phyloP scores from a whole-genome alignment of 2,329 filamentous ascomycete species.

The Volutella citrinella region DNA sequence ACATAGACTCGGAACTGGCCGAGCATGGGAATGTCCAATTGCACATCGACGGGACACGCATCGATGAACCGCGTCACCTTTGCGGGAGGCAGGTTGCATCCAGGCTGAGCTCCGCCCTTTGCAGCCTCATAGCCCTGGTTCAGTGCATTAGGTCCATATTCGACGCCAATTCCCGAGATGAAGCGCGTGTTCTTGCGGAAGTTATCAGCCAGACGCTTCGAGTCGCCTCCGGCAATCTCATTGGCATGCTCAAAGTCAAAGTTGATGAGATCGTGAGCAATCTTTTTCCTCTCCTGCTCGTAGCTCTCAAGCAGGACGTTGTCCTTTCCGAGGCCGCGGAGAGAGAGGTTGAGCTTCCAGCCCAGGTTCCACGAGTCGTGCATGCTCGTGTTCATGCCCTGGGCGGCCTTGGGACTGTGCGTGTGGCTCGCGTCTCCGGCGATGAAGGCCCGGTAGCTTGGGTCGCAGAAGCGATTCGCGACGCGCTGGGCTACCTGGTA shows the following conservation, averaged over 20 bases:
- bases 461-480: slow-evolving; percentile 64
- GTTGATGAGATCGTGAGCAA: slow-evolving; percentile 54
- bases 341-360: slow-evolving; percentile 49
- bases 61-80: slow-evolving; percentile 71
- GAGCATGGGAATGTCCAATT: slow-evolving; percentile 72
- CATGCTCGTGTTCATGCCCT: slow-evolving; percentile 62
- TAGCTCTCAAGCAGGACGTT: slow-evolving; percentile 55
- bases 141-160: slow-evolving; percentile 49
- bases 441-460: slow-evolving; percentile 58
- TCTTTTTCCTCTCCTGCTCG: slow-evolving; percentile 58
- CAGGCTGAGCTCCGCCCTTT: slow-evolving; percentile 45
- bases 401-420: slow-evolving; percentile 67
- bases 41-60: slow-evolving; percentile 71
- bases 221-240: slow-evolving; percentile 58
- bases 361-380: slow-evolving; percentile 59
- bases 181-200: slow-evolving; percentile 68
- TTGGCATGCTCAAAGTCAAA: slow-evolving; percentile 56
- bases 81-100: slow-evolving; percentile 58
- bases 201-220: slow-evolving; percentile 60
- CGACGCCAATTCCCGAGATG: slow-evolving; percentile 67
- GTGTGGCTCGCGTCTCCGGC: slow-evolving; percentile 69
- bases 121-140: slow-evolving; percentile 37
- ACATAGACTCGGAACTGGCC: slow-evolving; percentile 75
- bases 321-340: slow-evolving; percentile 51
- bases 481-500: slow-evolving; percentile 69